Conservation (phyloP, 2,329 filamentous ascomycete species). For the Capronia americana region DNA sequence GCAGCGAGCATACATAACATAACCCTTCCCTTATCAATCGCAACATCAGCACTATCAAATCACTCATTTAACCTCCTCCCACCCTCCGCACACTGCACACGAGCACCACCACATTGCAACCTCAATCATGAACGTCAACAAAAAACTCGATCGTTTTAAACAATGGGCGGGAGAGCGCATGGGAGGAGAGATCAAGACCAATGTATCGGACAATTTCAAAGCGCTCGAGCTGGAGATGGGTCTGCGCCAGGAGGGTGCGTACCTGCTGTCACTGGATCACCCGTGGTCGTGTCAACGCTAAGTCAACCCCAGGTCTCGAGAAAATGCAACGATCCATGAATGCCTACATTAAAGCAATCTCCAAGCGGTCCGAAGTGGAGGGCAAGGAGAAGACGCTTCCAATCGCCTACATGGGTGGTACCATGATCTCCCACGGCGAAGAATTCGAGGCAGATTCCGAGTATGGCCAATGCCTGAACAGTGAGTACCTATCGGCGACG, state of each 20-base stretch:
- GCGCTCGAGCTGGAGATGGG: conserved; percentile 88
- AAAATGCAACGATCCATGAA: conserved; percentile 85
- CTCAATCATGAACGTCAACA: conserved; percentile 69
- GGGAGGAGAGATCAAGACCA: conserved; percentile 87
- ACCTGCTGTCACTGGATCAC: background rate
- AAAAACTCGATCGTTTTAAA: conserved; percentile 93
- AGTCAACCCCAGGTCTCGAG: conserved; percentile 73
- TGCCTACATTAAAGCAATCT: conserved; percentile 84
- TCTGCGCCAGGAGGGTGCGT: conserved; percentile 79
- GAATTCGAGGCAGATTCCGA: conserved; percentile 91
- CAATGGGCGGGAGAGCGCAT: conserved; percentile 99
- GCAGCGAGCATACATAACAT: conserved; percentile 10
- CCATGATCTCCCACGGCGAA: conserved; percentile 87
- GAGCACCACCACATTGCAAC: background rate
- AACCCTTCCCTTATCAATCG: conserved; percentile 18
- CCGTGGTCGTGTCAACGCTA: conserved; percentile 22
- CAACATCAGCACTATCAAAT: conserved; percentile 20
- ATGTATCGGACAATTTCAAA: conserved; percentile 88
- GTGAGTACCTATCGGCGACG: conserved; percentile 52
- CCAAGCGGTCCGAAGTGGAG: conserved; percentile 81
- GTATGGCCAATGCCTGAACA: conserved; percentile 83
- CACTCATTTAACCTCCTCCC: conserved; percentile 10
- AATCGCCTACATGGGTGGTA: conserved; percentile 77
- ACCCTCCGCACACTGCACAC: background rate
- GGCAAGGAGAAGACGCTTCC: conserved; percentile 88